These are phyloP conservation scores for Paramyrothecium roridum DNA, from an alignment of 2,329 filamentous ascomycete genomes.

Conservation along the genomic window DNA sequence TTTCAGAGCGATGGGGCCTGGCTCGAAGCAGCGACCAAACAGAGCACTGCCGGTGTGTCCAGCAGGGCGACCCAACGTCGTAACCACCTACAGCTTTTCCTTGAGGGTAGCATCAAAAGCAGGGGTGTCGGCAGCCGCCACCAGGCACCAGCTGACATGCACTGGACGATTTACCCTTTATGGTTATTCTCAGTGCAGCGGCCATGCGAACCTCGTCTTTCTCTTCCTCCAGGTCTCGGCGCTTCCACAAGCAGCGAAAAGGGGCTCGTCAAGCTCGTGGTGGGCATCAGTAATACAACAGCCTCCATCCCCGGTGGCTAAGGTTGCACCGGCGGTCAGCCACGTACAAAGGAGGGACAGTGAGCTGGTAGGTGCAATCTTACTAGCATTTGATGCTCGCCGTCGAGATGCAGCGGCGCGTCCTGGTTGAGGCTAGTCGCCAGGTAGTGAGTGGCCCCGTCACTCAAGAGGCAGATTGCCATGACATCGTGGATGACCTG, in stretches of 20 bases:
- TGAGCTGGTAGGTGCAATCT: neutral
- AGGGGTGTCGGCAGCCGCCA: neutral
- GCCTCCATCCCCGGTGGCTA: neutral
- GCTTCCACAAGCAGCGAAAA: no score
- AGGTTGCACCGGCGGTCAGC: neutral
- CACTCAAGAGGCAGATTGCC: neutral
- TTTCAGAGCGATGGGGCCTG: constrained; percentile 11
- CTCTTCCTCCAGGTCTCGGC: neutral
- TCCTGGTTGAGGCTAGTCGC: neutral
- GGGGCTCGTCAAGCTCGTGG: no score
- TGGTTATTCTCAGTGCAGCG: neutral
- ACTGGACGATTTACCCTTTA: neutral
- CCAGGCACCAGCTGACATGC: neutral
- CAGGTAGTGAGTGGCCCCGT: neutral
- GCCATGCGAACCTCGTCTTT: neutral
- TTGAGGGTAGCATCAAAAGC: neutral
- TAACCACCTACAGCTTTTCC: neutral
- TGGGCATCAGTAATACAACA: no score
- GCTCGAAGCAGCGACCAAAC: constrained; percentile 2
- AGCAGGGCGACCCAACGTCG: constrained; percentile 1
- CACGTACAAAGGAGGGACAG: neutral
- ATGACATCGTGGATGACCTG: no score
- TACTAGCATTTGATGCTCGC: neutral
- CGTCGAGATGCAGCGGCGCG: neutral
- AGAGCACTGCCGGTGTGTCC: constrained; percentile 7